Evolutionary conservation across 371 early-diverging fungal genomes (phyloP).

Genomic region (Batkoa obscura): DNA sequence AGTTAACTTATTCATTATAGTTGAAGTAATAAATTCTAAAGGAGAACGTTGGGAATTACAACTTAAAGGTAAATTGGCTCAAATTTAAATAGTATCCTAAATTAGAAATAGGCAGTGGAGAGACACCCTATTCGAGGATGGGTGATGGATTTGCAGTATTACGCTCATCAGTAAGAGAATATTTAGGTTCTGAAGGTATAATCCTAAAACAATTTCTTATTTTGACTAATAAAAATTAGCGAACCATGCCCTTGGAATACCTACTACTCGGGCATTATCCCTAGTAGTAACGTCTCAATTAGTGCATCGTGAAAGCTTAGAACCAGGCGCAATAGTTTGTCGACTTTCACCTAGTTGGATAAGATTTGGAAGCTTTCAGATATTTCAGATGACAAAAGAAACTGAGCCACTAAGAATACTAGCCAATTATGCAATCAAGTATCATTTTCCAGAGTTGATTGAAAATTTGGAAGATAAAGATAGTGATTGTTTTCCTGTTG

Average conservation of each 20-base stretch:
- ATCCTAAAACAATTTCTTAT: not conserved
- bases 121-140: conserved; percentile 74
- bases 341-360: conserved; percentile 68
- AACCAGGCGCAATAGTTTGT: conserved; percentile 56
- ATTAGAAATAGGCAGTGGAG: conserved; percentile 36
- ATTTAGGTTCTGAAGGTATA: conserved; percentile 55
- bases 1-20: conserved; percentile 6
- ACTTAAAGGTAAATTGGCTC: conserved; percentile 30
- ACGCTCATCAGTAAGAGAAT: conserved; percentile 67
- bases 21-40: conserved; percentile 14
- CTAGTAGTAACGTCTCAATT: conserved; percentile 36
- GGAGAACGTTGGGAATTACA: conserved; percentile 57
- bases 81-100: not conserved
- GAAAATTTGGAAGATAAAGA: conserved; percentile 13
- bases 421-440: conserved; percentile 46
- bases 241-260: conserved; percentile 44
- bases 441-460: conserved; percentile 12
- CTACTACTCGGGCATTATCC: conserved; percentile 58
- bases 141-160: conserved; percentile 78
- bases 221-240: conserved; percentile 8
- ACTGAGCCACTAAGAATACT: conserved; percentile 25
- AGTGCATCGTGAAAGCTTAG: conserved; percentile 49
- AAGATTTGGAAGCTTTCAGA: conserved; percentile 78
- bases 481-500: conserved; percentile 11
- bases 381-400: conserved; percentile 47